These are phyloP conservation scores for Rhizopogon rudus DNA, from an alignment of 768 basidiomycete species.

Conservation along the genomic window DNA sequence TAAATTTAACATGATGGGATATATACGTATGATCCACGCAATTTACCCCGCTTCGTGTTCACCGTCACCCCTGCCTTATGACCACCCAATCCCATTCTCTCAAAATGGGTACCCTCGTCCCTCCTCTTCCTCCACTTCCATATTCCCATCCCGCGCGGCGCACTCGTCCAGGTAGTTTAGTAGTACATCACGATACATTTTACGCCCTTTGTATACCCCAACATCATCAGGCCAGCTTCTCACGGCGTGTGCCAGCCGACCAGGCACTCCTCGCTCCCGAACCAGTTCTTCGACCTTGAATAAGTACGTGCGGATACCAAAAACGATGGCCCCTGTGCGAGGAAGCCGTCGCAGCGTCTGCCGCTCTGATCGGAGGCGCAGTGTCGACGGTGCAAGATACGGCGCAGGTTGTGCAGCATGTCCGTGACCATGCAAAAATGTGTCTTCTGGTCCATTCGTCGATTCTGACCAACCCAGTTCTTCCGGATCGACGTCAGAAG, in stretches of 20 bases:
- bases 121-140: slow-evolving; percentile 8
- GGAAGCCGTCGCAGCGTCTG: slow-evolving; percentile 65
- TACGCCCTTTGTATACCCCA: slow-evolving; percentile 22
- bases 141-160: slow-evolving; percentile 15
- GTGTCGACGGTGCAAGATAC: slow-evolving; percentile 31
- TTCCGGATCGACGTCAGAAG: slow-evolving; percentile 44
- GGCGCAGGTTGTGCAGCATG: slow-evolving; percentile 13
- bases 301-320: slow-evolving; percentile 66
- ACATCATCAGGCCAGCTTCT: slow-evolving; percentile 65
- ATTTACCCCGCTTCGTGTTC: slow-evolving; percentile 1
- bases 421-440: slow-evolving; percentile 27
- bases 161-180: slow-evolving; percentile 19
- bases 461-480: slow-evolving; percentile 62
- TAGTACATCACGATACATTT: slow-evolving; percentile 18
- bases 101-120: slow-evolving; percentile 8
- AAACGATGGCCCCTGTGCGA: slow-evolving; percentile 57
- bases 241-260: slow-evolving; percentile 58
- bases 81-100: slow-evolving; percentile 4
- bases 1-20: not conserved
- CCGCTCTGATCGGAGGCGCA: slow-evolving; percentile 58
- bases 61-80: slow-evolving; percentile 4
- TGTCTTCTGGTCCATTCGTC: slow-evolving; percentile 51
- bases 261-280: slow-evolving; percentile 54
- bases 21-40: not conserved
- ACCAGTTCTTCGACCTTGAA: slow-evolving; percentile 47